phyloP scores from a whole-genome alignment of 169 alveolate species.

The Amoebophrya sp. region DNA sequence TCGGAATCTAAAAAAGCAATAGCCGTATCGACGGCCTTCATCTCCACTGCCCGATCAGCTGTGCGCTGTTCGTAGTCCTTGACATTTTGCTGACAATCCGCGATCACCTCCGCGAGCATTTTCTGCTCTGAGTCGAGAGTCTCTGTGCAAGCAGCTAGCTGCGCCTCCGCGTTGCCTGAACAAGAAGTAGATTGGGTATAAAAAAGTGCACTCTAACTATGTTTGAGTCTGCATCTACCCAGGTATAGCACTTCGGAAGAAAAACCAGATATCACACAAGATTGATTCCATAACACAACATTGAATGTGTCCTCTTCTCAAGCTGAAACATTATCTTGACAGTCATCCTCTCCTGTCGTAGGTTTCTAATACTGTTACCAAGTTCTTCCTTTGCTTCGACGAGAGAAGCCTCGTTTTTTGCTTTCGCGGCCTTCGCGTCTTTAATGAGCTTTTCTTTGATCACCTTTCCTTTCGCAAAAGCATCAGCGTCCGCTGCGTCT shows the following conservation, averaged over 20 bases:
- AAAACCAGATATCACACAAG: too few relatives aligned
- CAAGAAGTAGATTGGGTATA: neutral
- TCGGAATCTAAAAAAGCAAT: neutral
- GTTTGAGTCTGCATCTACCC: too few relatives aligned
- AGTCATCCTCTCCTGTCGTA: too few relatives aligned
- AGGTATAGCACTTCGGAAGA: too few relatives aligned
- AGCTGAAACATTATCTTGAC: too few relatives aligned
- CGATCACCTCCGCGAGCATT: neutral
- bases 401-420: neutral
- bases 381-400: neutral
- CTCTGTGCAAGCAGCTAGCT: slow-evolving; percentile 19
- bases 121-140: neutral
- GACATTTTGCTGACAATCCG: neutral
- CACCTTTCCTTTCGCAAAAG: neutral
- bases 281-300: too few relatives aligned
- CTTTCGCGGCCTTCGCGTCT: neutral
- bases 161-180: slow-evolving; percentile 23
- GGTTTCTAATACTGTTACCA: neutral
- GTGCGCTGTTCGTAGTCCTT: neutral
- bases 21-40: neutral
- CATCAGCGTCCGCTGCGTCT: slow-evolving; percentile 5
- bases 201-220: too few relatives aligned
- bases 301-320: too few relatives aligned
- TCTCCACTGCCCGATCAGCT: neutral
- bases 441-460: neutral